Evolutionary conservation across 2,329 filamentous ascomycete genomes (phyloP), one percentile per base, ranked within the genome.

Genomic region (Pseudogymnoascus sp.): DNA sequence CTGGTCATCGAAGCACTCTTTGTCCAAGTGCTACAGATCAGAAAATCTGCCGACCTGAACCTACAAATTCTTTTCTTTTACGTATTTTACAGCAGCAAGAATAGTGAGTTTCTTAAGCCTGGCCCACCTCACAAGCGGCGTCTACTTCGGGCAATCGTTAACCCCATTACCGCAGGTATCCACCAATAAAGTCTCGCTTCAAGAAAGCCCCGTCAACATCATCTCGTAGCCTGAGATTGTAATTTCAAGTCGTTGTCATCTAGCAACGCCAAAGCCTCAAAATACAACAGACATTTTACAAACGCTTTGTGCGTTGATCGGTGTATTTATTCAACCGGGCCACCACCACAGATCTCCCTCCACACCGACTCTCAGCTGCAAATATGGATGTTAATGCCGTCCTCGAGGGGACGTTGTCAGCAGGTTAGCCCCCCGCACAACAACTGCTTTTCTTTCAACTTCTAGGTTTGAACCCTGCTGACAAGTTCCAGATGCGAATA

Each of bases 371-470:
- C 33, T 67, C 50, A 70, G 61, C 66, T 68, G 69, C 83, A 78
- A 84, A 81, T 82, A 93, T 96, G 89, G 91, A 98, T 82, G 96
- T 98, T 82, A 96, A 93, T 83, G 89, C 92, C 81, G 93, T 99
- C 82, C 89, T 99, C 83, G 87, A 91, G 80, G 93, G 93, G 82
- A 98, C 95, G 78, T 87, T 98, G 80, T 96, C 93, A 75, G 84
- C 93, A 75, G 93, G 95, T 98, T 82, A 77, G 89, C 67, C 61
- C 61, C 35, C 38, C 38, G 28, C 53, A 62, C 46, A 35, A 26
- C 64, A 22, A 53, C 65, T 62, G 61, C 60, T 53, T 60, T 56
- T 63, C 53, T 61, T 60, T 62, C 50, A 33, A 28, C 35, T 53
- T 63, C 62, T 62, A 60, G 61, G 62, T 64, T 64, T 63, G 62